Evolutionary conservation across 192 early-diverging fungal species (phyloP).

Genomic region (Cetraspora pellucida): DNA sequence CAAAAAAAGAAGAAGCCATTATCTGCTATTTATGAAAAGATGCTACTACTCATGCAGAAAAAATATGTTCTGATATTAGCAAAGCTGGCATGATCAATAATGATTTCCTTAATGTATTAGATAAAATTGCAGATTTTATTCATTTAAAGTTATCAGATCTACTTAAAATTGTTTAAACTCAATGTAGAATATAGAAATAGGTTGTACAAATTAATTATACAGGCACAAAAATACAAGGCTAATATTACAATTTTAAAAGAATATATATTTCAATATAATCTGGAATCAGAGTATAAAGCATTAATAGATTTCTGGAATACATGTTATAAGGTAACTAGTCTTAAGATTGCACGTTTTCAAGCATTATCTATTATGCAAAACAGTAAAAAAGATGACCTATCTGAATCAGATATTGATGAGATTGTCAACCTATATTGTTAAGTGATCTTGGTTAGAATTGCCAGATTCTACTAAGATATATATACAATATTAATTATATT

Average conservation of each 20-base stretch:
- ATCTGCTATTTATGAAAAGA: conserved; percentile 18
- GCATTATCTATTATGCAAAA: conserved; percentile 1
- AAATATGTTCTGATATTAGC: conserved; percentile 15
- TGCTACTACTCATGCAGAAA: background rate
- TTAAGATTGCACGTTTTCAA: conserved; percentile 2
- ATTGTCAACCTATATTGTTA: conserved; percentile 14
- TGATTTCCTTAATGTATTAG: conserved; percentile 9
- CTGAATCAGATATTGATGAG: conserved; percentile 13
- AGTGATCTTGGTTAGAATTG: background rate
- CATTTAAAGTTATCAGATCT: conserved; percentile 20
- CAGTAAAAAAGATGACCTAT: conserved; percentile 22
- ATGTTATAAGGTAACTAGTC: conserved; percentile 20
- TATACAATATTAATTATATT: conserved; percentile 26
- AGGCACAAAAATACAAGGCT: background rate
- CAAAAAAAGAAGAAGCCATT: conserved; percentile 21
- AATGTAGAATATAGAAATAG: conserved; percentile 13
- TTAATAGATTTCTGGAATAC: conserved; percentile 22
- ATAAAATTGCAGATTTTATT: conserved; percentile 14
- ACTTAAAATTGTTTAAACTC: background rate
- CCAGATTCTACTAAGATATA: background rate
- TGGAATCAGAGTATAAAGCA: conserved; percentile 16
- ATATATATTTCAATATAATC: conserved; percentile 24
- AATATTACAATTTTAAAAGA: background rate
- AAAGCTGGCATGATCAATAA: too few species aligned
- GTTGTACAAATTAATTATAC: background rate